Conservation (phyloP, 2,329 filamentous ascomycete species). For the Exophiala mesophila region DNA sequence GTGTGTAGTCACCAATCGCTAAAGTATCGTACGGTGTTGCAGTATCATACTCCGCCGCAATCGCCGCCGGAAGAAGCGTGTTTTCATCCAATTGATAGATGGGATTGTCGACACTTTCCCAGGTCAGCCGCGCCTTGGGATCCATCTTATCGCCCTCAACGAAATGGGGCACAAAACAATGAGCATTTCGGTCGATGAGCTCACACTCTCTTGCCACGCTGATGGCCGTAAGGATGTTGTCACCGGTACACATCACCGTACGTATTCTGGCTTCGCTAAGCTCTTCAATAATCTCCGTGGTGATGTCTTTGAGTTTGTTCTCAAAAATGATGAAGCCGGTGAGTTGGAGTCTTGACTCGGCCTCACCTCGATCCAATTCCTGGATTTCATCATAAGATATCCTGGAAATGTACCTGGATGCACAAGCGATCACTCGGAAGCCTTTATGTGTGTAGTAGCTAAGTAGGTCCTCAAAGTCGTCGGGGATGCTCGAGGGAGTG, state of each 20-base stretch:
- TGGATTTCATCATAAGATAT: constrained; percentile 92
- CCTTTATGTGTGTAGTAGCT: constrained; percentile 91
- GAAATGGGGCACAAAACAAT: constrained; percentile 92
- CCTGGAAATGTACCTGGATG: constrained; percentile 79
- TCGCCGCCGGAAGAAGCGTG: constrained; percentile 70
- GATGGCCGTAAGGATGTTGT: constrained; percentile 95
- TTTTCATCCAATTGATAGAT: constrained; percentile 71
- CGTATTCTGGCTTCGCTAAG: constrained; percentile 77
- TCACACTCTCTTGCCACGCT: constrained; percentile 89
- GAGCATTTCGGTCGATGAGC: constrained; percentile 71
- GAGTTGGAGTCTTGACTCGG: constrained; percentile 79
- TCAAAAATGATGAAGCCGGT: constrained; percentile 97
- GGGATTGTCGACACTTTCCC: constrained; percentile 93
- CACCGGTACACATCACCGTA: constrained; percentile 93
- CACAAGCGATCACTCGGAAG: constrained; percentile 93
- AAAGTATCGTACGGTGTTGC: constrained; percentile 81
- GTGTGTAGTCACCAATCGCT: constrained; percentile 76
- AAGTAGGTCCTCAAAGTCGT: constrained; percentile 83
- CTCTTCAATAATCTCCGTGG: constrained; percentile 74
- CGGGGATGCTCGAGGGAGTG: constrained; percentile 71
- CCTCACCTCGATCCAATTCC: constrained; percentile 83
- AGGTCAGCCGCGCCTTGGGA: constrained; percentile 67
- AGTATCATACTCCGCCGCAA: constrained; percentile 66
- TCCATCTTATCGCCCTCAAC: constrained; percentile 69
- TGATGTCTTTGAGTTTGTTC: constrained; percentile 92